Base-by-base conservation (phyloP, 1,284 basidiomycete genomes). In the Lentinula novae-zelandiae region DNA sequence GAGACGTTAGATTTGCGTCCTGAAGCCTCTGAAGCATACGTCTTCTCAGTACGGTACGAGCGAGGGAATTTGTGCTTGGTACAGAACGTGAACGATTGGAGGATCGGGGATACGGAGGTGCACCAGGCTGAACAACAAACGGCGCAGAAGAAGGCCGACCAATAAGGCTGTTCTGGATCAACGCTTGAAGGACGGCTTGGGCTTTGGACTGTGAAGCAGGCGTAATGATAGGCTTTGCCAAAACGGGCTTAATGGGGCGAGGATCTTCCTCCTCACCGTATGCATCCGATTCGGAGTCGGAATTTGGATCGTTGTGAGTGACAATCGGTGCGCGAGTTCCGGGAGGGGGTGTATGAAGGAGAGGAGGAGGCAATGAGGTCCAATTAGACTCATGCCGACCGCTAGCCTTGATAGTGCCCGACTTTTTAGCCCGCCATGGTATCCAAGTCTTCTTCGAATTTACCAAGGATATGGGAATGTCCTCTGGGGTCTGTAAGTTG, bases 71-170 rank as follows among this genome's bases (percentile, higher is more conserved):
- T 36, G 66, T 66, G 46, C 65, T 73, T 33, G 74, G 70, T 58
- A 86, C 75, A n/a, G 68, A 64, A 55, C 67, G 70, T 13, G 72
- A 66, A 31, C 64, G 64, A 67, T 87, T 84, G 64, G 73, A 79
- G 34, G 90, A 92, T 53, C 84, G 84, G 64, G 89, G 89, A 69
- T 84, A 92, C 61, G 81, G 65, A 42, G 78, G 76, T n/a, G 69
- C 63, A 51, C 69, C 69, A 15, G 77, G 68, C 51, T 72, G 69
- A 60, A 82, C 80, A 57, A 80, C 69, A 64, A 84, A 77, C n/a
- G 86, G 85, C 20, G 84, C 78, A 7, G 80, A 75, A 34, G 78
- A 77, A 56, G 73, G 71, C 44, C 74, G 69, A 54, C 70, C 70
- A 33, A 70, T 61, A 55, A 83, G 74, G 60, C 75, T 75, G 68